Evolutionary conservation across 495 filamentous ascomycete species (phyloP).

Genomic region (Neurospora sp.): DNA sequence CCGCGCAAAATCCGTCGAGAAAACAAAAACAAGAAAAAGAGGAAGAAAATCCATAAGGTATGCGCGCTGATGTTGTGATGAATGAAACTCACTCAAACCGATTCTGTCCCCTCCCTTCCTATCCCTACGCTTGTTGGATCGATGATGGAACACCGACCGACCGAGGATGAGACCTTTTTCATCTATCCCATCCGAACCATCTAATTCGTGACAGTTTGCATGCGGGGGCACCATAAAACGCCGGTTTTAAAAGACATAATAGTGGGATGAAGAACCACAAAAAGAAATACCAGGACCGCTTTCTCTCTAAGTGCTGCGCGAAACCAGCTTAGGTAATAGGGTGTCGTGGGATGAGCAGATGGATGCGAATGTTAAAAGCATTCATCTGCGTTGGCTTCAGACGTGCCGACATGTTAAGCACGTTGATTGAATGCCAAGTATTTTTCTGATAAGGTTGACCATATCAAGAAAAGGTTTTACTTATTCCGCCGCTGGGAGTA

Average conservation of each 20-base stretch:
- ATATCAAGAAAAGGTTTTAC: not conserved
- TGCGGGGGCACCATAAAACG: not conserved
- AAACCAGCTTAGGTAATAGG: not conserved
- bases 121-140: not conserved
- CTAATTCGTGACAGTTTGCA: not conserved
- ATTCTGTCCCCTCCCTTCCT: not conserved
- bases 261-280: not conserved
- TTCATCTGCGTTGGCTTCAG: not conserved
- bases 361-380: not conserved
- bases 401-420: not conserved
- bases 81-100: not conserved
- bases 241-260: not conserved
- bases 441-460: not conserved
- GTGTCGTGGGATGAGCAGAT: not conserved
- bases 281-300: not conserved
- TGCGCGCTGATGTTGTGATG: not conserved
- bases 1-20: not conserved
- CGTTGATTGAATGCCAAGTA: not conserved
- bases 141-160: not conserved
- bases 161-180: not conserved
- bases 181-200: not conserved
- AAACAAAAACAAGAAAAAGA: not conserved
- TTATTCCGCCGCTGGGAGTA: conserved; percentile 32
- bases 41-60: not conserved
- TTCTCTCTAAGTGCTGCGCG: not conserved